Base-by-base conservation (phyloP, 1,139 yeast species). In the Pichia sp. region DNA sequence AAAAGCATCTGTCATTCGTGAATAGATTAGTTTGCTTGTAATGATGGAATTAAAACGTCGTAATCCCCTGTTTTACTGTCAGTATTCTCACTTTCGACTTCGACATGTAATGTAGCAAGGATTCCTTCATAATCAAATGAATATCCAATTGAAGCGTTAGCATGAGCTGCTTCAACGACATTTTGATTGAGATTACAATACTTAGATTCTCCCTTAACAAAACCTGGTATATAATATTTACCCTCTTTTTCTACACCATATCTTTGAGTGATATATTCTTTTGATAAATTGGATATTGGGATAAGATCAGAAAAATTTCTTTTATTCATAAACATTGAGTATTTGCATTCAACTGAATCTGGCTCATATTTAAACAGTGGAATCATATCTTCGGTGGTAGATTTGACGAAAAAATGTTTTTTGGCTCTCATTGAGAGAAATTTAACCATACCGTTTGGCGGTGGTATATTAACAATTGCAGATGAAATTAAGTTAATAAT, bases 401-500 rank as follows among this genome's bases (percentile, higher is more conserved):
- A 63, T 35, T 59, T 61, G 55, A 76, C 82, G 54, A 78, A 82
- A 51, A 74, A 80, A 62, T 89, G 97, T 34, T 78, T 68, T 45
- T 74, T 76, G 40, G 87, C 75, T 57, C 96, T 73, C 55, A 72
- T 77, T 50, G 80, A 59, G 43, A 77, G 64, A 54, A 89, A 69
- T 10, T 70, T 67, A 0, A 95, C 95, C 83, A 90, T 83, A 16
- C 82, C 80, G 60, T 80, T 78, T 1, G 97, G 96, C 3, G 97
- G 97, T 11, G 98, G 96, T 0, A 94, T 81, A 63, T 90, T 90
- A 37, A 84, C 80, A 49, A 90, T 87, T 3, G 97, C 97, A 10
- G 95, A 85, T 22, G 94, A 81, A 41, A 87, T 82, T 31, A 92
- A 78, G 61, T 90, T 92, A 61, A 87, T 76, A 62, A 92, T 81